Evolutionary conservation across 2,329 filamentous ascomycete genomes (phyloP), one percentile per base, ranked within the genome.

Genomic region (Macrophomina pseudophaseolina): DNA sequence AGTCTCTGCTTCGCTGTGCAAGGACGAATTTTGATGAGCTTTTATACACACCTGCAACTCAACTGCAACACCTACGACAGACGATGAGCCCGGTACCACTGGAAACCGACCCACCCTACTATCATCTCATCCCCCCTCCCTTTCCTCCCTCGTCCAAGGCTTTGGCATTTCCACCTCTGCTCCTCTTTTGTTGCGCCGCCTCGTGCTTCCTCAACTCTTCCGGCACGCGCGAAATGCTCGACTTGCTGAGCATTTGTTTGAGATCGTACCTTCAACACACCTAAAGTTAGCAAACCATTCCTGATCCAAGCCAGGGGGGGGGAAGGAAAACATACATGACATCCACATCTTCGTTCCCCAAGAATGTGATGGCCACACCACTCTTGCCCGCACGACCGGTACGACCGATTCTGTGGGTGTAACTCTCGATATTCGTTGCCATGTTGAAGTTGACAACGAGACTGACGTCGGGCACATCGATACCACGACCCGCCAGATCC

Each of bases 321-420:
- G 58, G 7, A 42, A 23, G 58, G n/a, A 49, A 48, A 54, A 79
- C 80, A 72, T 85, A 97, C 85, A 98, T 83, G 30, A 94, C 90
- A 77, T 97, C 95, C 0, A 86, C 77, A 81, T 99, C 95, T 80
- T 98, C 95, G 72, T 88, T 90, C 67, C 93, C 94, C 74, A 98
- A 80, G 84, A 99, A 99, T 0, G 95, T 99, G 70, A 99, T 95
- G 2, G 95, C 92, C 60, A 97, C 90, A 90, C 95, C 95, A 72
- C 88, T 94, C 87, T 98, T 98, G 69, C 95, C 95, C 2, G 95
- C 95, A 89, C 95, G 91, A 85, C 95, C 95, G 71, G 95, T 99
- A 94, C 95, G 95, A 90, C 95, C 95, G 76, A 99, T 99, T 80
- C 95, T 92, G 83, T 99, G 95, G 67, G 98, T 95, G 74, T 99